Evolutionary conservation across 108 stramenopile genomes (phyloP).

Genomic region (Nannochloropsis salina): DNA sequence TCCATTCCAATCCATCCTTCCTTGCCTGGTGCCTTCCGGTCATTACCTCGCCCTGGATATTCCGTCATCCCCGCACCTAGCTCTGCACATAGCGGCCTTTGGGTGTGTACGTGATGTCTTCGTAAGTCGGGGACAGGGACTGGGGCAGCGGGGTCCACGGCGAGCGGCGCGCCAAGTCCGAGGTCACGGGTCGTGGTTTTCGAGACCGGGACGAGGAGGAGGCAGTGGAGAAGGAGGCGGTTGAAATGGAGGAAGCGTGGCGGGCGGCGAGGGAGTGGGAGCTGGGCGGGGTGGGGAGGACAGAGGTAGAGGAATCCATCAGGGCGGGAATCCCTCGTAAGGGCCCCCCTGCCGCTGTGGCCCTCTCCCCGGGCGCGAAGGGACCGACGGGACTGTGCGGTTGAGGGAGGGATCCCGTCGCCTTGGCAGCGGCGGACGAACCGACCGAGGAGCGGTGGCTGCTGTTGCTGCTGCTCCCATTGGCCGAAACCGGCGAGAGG

Average conservation of each 20-base stretch:
- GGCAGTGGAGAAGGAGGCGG: background rate
- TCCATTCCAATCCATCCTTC: background rate
- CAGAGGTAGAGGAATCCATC: background rate
- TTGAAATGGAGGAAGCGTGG: background rate
- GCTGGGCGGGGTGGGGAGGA: background rate
- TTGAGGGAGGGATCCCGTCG: background rate
- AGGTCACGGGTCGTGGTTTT: background rate
- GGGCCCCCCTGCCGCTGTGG: background rate
- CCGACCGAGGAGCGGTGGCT: background rate
- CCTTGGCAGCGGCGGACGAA: background rate
- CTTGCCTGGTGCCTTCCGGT: background rate
- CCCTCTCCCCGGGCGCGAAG: background rate
- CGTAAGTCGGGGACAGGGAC: constrained; percentile 17
- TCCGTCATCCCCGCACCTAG: background rate
- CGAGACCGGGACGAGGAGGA: background rate
- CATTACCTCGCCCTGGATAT: too few relatives aligned
- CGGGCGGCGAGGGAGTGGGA: background rate
- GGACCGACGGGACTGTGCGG: background rate
- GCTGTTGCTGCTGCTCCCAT: background rate
- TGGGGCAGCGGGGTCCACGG: background rate
- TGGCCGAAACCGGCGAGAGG: background rate
- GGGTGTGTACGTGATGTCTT: constrained; percentile 30
- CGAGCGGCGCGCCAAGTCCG: background rate
- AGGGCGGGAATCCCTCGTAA: background rate
- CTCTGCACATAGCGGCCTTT: constrained; percentile 28